Evolutionary conservation across 78 protist genomes (phyloP).

Genomic region (Dictyostelium brefeldianum): DNA sequence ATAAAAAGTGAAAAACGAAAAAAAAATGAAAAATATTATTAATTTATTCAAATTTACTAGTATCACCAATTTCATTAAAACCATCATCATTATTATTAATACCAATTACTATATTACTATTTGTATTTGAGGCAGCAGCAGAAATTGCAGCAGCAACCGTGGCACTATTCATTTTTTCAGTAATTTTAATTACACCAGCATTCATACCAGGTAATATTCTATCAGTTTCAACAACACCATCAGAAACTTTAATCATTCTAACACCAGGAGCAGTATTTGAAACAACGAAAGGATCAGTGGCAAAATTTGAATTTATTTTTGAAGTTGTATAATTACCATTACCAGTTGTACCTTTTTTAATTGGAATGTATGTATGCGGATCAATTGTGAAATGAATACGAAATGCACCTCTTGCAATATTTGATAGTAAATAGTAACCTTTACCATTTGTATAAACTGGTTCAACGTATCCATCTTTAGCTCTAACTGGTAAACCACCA

Average conservation of each 20-base stretch:
- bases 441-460: neutral
- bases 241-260: neutral
- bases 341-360: neutral
- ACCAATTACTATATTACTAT: too few relatives aligned
- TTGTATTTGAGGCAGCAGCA: too few relatives aligned
- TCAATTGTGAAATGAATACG: neutral
- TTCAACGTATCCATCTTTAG: neutral
- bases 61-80: too few relatives aligned
- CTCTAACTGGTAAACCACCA: conserved; percentile 14
- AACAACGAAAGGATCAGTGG: neutral
- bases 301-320: conserved; percentile 9
- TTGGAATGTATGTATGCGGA: neutral
- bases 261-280: conserved; percentile 5
- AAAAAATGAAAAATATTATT: too few relatives aligned
- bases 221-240: neutral
- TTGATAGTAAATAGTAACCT: neutral
- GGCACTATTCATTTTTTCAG: neutral
- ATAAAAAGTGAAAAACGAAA: neutral
- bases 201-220: conserved; percentile 8
- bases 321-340: neutral
- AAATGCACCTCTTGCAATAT: conserved; percentile 19
- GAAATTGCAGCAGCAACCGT: too few relatives aligned
- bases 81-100: neutral
- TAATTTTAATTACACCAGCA: neutral
- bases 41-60: too few relatives aligned